Evolutionary conservation across 1,139 yeast species (phyloP), one percentile per base, ranked within the genome.

Genomic region (Yamadazyma spencermartinsiae): DNA sequence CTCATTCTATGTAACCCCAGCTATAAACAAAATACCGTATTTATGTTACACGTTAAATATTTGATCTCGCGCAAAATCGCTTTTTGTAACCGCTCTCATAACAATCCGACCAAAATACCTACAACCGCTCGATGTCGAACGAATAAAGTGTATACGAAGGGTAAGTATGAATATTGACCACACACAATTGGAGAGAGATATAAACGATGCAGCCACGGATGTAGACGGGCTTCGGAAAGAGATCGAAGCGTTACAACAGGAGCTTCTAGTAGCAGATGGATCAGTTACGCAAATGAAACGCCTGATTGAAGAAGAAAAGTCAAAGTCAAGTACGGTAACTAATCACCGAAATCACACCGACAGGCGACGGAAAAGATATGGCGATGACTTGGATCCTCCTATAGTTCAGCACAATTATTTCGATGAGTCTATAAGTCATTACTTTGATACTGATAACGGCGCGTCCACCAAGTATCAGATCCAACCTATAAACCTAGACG

Each of bases 401-500:
- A 43, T 59, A 2, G 58, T 60, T 10, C 56, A 52, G 29, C 63
- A 63, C 40, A 46, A 51, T 19, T 58, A 55, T 44, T 62, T 65
- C 39, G 70, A 65, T 39, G 58, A 56, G 4, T 53, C 60, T 3
- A 60, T 65, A 14, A 46, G 55, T 9, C 49, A 50, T 16, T 64
- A 50, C 41, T 65, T 65, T 43, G 26, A 35, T 13, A 27, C 32
- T 2, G 41, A 35, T 6, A 34, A 35, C 15, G 44, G 38, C 28
- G 12, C 26, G 26, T 23, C n/a, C 26, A 11, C 26, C 12, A 23
- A 23, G 12, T 23, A 23, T 11, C 26, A 11, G n/a, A 11, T 12
- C 8, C 9, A 11, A 9, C 33, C 13, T 15, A 21, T 37, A 10
- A 34, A 43, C 27, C 25, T 41, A 3, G 41, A 48, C 33, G 39